Evolutionary conservation across 495 filamentous ascomycete species (phyloP), one percentile per base, ranked within the genome.

Genomic region (Barbatosphaeria neglecta): DNA sequence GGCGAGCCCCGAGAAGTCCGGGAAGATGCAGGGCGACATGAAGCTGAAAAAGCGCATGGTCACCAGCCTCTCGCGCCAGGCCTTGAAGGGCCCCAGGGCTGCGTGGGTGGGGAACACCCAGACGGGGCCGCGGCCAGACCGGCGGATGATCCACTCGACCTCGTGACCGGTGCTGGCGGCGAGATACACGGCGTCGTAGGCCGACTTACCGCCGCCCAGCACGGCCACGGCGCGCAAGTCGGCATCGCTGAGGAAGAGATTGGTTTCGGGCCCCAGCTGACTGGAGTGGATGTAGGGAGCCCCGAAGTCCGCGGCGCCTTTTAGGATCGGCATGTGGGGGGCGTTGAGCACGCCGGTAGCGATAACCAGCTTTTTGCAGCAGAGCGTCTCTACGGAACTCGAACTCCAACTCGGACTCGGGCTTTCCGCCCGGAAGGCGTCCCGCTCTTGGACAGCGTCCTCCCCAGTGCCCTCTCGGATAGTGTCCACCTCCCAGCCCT

Each of bases 131-230:
- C 80, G 76, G 1, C 86, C 86, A 1, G 77, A 81, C 41, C 76
- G 67, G 27, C 86, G 74, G 46, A 92, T 86, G 46, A 89, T 62
- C 83, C 77, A 84, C 47, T 81, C 74, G 10, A 90, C 80, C 27
- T 72, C 56, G 49, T 80, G 73, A 6, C 81, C 83, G 0, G 70
- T 61, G 0, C 72, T 70, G 0, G 78, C 77, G 47, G 76, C 76
- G 3, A 73, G 67, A 52, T 86, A 85, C 2, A 77, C 83, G 13
- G 78, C 76, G 61, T 90, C 86, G 68, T 76, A 86, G 3, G 78
- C 82, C 10, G 82, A 86, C 60, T 90, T 92, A 9, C 75, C 76
- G 6, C 75, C 80, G 10, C 84, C 83, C 19, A 85, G 67, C 4
- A 90, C 69, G 0, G 71, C 68, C 4, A 84, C 65, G 7, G 50